Percentiles rank a stretch among this genome's conserved stretches.
These are phyloP conservation scores for Salix caprea DNA, from an alignment of 345 rosid species.

Conservation along the genomic window DNA sequence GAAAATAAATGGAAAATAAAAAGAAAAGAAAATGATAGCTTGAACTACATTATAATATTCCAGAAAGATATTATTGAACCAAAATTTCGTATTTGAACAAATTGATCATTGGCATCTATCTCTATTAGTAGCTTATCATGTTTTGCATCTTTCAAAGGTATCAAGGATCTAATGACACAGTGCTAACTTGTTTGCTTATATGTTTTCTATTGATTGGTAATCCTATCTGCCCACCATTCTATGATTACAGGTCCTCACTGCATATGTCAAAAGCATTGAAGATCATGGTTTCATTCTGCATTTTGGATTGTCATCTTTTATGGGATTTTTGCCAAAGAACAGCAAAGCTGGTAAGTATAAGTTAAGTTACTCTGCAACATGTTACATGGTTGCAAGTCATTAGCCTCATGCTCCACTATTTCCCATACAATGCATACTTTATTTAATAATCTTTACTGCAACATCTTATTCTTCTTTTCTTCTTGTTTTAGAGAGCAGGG, in stretches of 20 bases:
- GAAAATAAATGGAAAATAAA: too few species aligned
- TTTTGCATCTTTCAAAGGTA: too few species aligned
- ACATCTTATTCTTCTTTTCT: not conserved
- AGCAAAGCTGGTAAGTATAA: constrained; percentile 44
- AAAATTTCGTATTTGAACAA: too few species aligned
- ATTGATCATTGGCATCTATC: too few species aligned
- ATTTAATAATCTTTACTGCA: not conserved
- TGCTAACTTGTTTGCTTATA: not conserved
- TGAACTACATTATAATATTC: too few species aligned
- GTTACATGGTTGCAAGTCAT: not conserved
- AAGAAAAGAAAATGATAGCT: too few species aligned
- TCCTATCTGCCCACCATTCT: not conserved
- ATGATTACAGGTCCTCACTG: constrained; percentile 57
- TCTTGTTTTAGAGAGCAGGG: constrained; percentile 34
- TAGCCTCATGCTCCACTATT: constrained; percentile 4
- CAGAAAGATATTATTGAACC: too few species aligned
- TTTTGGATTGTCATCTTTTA: constrained; percentile 73
- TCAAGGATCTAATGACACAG: too few species aligned
- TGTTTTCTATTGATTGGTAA: not conserved
- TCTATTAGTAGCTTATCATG: too few species aligned
- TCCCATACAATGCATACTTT: not conserved
- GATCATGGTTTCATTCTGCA: constrained; percentile 96
- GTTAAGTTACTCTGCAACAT: not conserved
- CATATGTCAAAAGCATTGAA: constrained; percentile 80
- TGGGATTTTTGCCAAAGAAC: constrained; percentile 67